Conservation (phyloP, 192 early-diverging fungal species). For the Lobosporangium transversale region DNA sequence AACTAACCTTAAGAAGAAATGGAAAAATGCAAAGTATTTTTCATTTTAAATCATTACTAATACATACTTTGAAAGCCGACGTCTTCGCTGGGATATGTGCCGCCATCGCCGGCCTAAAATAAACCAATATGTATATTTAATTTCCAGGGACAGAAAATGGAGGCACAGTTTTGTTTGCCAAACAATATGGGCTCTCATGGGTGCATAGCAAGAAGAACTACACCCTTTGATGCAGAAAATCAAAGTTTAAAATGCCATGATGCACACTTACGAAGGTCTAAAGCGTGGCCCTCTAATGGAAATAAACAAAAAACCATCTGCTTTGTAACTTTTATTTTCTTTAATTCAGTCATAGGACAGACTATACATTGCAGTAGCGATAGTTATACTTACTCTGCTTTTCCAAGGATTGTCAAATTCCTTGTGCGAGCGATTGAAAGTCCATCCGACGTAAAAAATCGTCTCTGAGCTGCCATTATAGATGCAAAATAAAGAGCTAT, state of each 20-base stretch:
- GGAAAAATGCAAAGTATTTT: too few species aligned
- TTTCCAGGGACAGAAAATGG: too few species aligned
- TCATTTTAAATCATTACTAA: too few species aligned
- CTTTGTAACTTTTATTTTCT: not conserved
- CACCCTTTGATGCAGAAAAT: too few species aligned
- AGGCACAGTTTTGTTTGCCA: too few species aligned
- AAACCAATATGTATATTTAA: constrained; percentile 1
- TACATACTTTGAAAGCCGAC: constrained; percentile 23
- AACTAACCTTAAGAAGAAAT: too few species aligned
- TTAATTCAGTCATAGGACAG: too few species aligned
- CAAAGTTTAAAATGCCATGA: not conserved
- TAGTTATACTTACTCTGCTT: not conserved
- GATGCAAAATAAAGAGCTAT: not conserved
- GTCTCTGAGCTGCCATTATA: constrained; percentile 2
- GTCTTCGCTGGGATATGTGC: constrained; percentile 24
- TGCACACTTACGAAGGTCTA: constrained; percentile 10
- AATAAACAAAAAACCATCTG: not conserved
- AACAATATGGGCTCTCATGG: too few species aligned
- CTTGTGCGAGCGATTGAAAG: not conserved
- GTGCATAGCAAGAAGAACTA: too few species aligned
- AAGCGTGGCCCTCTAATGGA: constrained; percentile 25
- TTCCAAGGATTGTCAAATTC: not conserved
- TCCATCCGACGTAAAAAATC: not conserved
- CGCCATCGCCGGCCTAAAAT: constrained; percentile 21
- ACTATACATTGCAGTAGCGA: too few species aligned